phyloP scores from a whole-genome alignment of 495 filamentous ascomycete species.

The Pyrenula massariospora region DNA sequence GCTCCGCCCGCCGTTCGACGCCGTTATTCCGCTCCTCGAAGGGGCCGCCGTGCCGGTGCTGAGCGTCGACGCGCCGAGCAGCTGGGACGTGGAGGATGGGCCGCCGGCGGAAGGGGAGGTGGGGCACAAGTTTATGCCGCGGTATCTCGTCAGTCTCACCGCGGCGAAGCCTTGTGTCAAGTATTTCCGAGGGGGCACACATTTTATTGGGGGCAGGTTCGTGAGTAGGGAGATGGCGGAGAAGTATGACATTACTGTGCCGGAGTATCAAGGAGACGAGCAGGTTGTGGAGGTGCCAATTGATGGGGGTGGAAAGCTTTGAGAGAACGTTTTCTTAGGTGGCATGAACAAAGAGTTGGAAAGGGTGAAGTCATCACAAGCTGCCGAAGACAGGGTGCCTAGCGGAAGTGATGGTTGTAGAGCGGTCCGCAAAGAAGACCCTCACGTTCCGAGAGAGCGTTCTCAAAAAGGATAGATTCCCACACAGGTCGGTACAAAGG shows the following conservation, averaged over 20 bases:
- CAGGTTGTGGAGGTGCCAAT: slow-evolving; percentile 71
- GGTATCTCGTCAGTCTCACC: slow-evolving; percentile 73
- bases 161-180: slow-evolving; percentile 90
- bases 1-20: slow-evolving; percentile 78
- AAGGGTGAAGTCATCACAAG: too few relatives aligned
- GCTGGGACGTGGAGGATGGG: slow-evolving; percentile 83
- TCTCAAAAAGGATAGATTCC: too few relatives aligned
- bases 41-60: slow-evolving; percentile 64
- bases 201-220: slow-evolving; percentile 89
- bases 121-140: slow-evolving; percentile 68
- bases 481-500: too few relatives aligned
- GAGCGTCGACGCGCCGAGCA: slow-evolving; percentile 83
- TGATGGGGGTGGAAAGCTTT: background rate
- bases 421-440: too few relatives aligned
- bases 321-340: too few relatives aligned
- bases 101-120: slow-evolving; percentile 61
- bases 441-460: too few relatives aligned
- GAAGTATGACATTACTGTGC: slow-evolving; percentile 79
- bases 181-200: slow-evolving; percentile 62
- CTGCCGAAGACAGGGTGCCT: too few relatives aligned
- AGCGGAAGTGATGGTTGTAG: too few relatives aligned
- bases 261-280: slow-evolving; percentile 77
- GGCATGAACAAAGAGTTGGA: too few relatives aligned
- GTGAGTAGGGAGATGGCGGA: slow-evolving; percentile 64
- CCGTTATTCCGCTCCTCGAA: slow-evolving; percentile 66